Evolutionary conservation across 257 asterid species (phyloP), one percentile per base, ranked within the genome.

Genomic region (Nyctanthes arbortristis): DNA sequence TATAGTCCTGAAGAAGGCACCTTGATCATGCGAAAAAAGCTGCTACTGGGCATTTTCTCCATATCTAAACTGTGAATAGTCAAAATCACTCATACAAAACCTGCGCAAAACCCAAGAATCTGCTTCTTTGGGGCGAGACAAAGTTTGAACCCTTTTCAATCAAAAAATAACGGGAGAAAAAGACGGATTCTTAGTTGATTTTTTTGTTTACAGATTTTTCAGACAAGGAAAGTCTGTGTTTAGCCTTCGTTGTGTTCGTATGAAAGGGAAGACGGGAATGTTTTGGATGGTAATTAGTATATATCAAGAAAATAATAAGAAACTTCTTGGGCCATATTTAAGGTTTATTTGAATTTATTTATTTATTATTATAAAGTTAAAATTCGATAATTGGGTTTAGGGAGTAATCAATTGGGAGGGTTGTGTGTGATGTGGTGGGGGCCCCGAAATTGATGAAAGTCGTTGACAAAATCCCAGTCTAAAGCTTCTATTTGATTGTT

Each of bases 401-500:
- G n/a, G n/a, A n/a, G 59, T 24, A 24, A 52, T 52, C 24, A 20
- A 52, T 20, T 52, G 59, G 31, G 59, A 18, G 16, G 9, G 59
- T 3, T 52, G 30, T 52, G 31, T 52, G 30, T 52, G 31, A 9
- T 52, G 59, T 52, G 59, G 59, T 52, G 59, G 59, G 59, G 59
- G 59, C 59, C 30, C 59, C 59, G 59, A 14, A 20, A 52, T 8
- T 7, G 59, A 52, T 24, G 59, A 52, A 52, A 52, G 59, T 52
- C 59, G 59, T 52, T 9, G 59, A 52, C 10, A 52, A 52, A 52
- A 52, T 52, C 59, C 29, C 22, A 52, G 59, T 52, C 59, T 52
- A 52, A n/a, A 52, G 59, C 30, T 22, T 29, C 22, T 20, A 52
- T 52, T 52, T 20, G n/a, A 8, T 7, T 24, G 28, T 22, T 22